Evolutionary conservation across 2,329 filamentous ascomycete species (phyloP), one percentile per base, ranked within the genome.

Genomic region (Domatiomyces globalis): DNA sequence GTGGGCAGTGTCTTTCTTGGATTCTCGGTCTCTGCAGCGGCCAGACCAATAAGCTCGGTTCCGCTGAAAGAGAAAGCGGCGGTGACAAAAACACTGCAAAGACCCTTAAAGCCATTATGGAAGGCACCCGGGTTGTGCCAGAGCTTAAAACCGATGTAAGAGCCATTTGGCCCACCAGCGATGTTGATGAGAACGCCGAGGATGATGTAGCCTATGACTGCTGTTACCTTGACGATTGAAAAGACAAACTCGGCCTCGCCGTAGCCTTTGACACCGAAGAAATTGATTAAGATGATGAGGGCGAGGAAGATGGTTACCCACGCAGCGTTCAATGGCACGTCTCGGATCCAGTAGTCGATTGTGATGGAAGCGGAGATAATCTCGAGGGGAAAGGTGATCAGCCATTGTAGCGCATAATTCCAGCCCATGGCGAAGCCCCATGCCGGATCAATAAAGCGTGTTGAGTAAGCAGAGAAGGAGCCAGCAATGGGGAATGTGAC

Each of bases 391-490:
- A 94, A 67, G 0, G 89, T 80, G 43, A 86, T 77, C 1, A 92
- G 75, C 87, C 88, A 94, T 66, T 88, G 83, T 57, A 94, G 67
- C 4, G 85, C 85, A 64, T 94, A 92, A 50, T 70, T 67, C 69
- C 69, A 71, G 15, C 69, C 69, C 62, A 71, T 68, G 20, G 68
- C 68, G 49, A 71, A 71, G 2, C 68, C 69, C 69, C 61, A 61
- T 29, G 58, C 89, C 1, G 89, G 90, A 63, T 95, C 88, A 17
- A 96, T 69, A 33, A 22, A 95, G 17, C 90, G 80, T 27, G 87
- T 95, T 17, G 89, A 92, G 70, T 89, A 95, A 6, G 87, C 83
- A 0, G 87, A 87, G 65, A 95, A 96, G 2, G 88, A 94, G 51
- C 90, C 90, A 19, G 89, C 85, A 20, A 95, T 84, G 2, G 90